Conservation (phyloP, 2,329 filamentous ascomycete species). For the Fusarium beomiforme region DNA sequence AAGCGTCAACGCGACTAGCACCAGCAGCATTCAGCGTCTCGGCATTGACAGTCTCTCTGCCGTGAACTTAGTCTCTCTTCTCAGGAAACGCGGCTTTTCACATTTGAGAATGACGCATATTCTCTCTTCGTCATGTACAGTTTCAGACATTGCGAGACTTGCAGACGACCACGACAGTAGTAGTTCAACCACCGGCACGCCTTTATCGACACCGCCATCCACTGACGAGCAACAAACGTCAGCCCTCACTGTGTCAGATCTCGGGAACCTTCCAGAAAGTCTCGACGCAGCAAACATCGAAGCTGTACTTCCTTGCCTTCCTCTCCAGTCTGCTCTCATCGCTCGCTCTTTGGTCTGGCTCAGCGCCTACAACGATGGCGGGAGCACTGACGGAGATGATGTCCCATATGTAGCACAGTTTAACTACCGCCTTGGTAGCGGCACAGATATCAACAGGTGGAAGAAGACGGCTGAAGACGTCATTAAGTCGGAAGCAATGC, state of each 20-base stretch:
- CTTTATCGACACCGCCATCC: not conserved
- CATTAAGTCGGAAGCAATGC: slow-evolving; percentile 6
- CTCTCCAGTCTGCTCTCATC: slow-evolving; percentile 21
- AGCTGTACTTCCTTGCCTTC: slow-evolving; percentile 13
- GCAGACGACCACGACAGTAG: not conserved
- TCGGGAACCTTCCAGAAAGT: not conserved
- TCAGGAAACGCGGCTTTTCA: not conserved
- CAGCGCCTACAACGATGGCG: not conserved
- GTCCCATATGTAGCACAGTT: slow-evolving; percentile 26
- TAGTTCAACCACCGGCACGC: not conserved
- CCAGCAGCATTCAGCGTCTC: slow-evolving; percentile 4
- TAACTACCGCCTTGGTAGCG: not conserved
- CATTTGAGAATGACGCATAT: slow-evolving; percentile 8
- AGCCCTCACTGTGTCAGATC: not conserved
- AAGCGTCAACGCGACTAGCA: not conserved
- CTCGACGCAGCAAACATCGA: not conserved
- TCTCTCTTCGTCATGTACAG: not conserved
- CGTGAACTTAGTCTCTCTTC: slow-evolving; percentile 10
- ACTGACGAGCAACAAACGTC: rapidly evolving
- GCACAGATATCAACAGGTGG: slow-evolving; percentile 8
- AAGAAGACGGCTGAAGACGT: not conserved
- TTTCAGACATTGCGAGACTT: not conserved
- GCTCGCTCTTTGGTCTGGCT: slow-evolving; percentile 11
- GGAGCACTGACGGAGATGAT: not conserved
- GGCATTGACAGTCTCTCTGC: slow-evolving; percentile 21